Evolutionary conservation across 257 asterid species (phyloP).

Genomic region (Fraxinus anomala): DNA sequence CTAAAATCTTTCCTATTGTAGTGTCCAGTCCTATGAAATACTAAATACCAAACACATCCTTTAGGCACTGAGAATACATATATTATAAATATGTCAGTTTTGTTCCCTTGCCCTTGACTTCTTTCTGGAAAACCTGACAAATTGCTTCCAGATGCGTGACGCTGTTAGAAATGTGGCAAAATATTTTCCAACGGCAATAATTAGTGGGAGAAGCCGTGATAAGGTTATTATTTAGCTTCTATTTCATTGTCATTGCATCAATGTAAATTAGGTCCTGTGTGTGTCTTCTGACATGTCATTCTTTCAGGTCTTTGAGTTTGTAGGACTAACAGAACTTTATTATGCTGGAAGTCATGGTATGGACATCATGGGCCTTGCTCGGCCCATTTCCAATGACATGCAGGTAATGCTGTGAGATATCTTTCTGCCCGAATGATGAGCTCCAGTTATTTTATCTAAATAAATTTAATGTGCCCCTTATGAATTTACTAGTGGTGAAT

Average conservation of each 20-base stretch:
- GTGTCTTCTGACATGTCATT: conserved; percentile 10
- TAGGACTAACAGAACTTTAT: conserved; percentile 79
- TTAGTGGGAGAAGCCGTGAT: conserved; percentile 96
- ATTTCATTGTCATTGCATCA: neutral
- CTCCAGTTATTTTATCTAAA: neutral
- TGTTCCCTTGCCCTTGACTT: conserved; percentile 13
- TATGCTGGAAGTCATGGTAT: conserved; percentile 99
- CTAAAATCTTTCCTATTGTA: neutral
- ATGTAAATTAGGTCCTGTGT: neutral
- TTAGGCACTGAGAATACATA: neutral
- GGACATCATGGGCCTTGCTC: conserved; percentile 95
- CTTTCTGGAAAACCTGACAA: conserved; percentile 10
- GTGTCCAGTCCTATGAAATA: neutral
- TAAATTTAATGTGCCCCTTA: neutral
- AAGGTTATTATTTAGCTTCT: conserved; percentile 49
- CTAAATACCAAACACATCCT: neutral
- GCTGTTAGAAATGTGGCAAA: conserved; percentile 74
- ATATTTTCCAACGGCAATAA: conserved; percentile 87
- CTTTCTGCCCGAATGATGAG: conserved; percentile 7
- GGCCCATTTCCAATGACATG: conserved; percentile 54
- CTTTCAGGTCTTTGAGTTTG: conserved; percentile 81
- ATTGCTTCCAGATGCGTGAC: conserved; percentile 77
- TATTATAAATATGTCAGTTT: neutral
- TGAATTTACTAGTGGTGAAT: conserved; percentile 18
- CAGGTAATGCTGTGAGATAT: conserved; percentile 49